phyloP scores from a whole-genome alignment of 2,329 filamentous ascomycete genomes.

The Corinectria fuckeliana region DNA sequence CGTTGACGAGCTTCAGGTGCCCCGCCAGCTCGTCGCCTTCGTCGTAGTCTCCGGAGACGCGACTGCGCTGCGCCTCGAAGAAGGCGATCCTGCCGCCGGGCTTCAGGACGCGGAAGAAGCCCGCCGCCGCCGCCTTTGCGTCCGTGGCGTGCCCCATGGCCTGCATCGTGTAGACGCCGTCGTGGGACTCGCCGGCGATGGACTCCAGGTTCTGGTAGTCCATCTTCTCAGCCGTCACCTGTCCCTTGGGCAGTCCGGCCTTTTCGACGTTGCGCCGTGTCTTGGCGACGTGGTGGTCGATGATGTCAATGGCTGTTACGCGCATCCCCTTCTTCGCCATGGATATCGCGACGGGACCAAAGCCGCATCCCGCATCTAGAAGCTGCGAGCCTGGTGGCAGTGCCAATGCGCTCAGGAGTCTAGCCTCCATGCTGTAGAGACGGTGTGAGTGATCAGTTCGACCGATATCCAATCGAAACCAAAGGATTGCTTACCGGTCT shows the following conservation, averaged over 20 bases:
- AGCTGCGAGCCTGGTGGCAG: slow-evolving; percentile 50
- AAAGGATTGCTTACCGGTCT: slow-evolving; percentile 2
- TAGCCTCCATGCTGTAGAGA: slow-evolving; percentile 55
- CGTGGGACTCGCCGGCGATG: slow-evolving; percentile 47
- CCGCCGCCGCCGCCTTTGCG: slow-evolving; percentile 48
- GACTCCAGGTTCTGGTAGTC: slow-evolving; percentile 59
- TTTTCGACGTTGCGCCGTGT: slow-evolving; percentile 49
- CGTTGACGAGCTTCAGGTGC: slow-evolving; percentile 46
- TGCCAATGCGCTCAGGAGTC: slow-evolving; percentile 47
- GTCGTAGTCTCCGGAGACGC: slow-evolving; percentile 35
- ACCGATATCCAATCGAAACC: no score
- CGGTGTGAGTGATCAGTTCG: background rate
- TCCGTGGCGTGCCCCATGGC: slow-evolving; percentile 61
- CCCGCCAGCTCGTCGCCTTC: slow-evolving; percentile 28
- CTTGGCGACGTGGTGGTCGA: slow-evolving; percentile 54
- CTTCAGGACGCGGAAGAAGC: slow-evolving; percentile 55
- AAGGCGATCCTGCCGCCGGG: slow-evolving; percentile 55
- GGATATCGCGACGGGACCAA: slow-evolving; percentile 55
- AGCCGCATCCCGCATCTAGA: slow-evolving; percentile 59
- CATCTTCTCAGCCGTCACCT: slow-evolving; percentile 48
- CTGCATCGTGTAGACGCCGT: slow-evolving; percentile 63
- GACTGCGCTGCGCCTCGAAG: slow-evolving; percentile 54
- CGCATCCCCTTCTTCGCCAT: slow-evolving; percentile 51
- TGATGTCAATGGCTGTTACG: slow-evolving; percentile 56
- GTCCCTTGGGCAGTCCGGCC: slow-evolving; percentile 41